Percentiles rank a stretch among this genome's conserved stretches.
Evolutionary conservation across 2,329 filamentous ascomycete genomes (phyloP).

Genomic region (Pochonia chlamydosporia): DNA sequence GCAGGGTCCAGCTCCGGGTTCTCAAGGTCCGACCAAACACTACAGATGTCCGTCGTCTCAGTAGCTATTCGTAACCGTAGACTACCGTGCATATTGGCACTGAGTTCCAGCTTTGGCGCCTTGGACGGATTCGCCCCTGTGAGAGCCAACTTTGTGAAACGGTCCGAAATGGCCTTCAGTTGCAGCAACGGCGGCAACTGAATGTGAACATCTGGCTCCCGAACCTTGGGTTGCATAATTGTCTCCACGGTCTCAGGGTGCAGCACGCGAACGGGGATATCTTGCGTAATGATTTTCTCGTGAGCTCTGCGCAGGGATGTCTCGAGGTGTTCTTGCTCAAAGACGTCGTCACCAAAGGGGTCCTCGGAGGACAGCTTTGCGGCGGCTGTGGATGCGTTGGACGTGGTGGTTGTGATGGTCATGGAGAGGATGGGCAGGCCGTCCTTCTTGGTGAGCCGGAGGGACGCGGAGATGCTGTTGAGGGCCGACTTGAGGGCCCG

Average conservation of each 20-base stretch:
- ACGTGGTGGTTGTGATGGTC: conserved; percentile 75
- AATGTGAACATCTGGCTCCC: conserved; percentile 92
- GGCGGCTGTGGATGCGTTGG: conserved; percentile 28
- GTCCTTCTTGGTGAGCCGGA: conserved; percentile 91
- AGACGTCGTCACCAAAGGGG: conserved; percentile 36
- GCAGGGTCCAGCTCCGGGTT: conserved; percentile 83
- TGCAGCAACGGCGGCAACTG: conserved; percentile 81
- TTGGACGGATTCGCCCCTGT: conserved; percentile 34
- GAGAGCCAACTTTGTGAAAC: conserved; percentile 81
- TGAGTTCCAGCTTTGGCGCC: conserved; percentile 71
- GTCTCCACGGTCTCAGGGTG: conserved; percentile 78
- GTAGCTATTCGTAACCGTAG: conserved; percentile 75
- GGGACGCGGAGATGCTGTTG: conserved; percentile 72
- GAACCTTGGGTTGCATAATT: conserved; percentile 87
- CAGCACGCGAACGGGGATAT: conserved; percentile 90
- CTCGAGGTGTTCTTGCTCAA: conserved; percentile 46
- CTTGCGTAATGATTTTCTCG: conserved; percentile 90
- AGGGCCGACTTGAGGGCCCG: conserved; percentile 87
- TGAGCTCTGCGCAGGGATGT: conserved; percentile 61
- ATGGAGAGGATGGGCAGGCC: conserved; percentile 80
- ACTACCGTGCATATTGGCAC: conserved; percentile 91
- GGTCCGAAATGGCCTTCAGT: conserved; percentile 88
- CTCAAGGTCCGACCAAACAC: conserved; percentile 76
- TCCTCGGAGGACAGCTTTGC: conserved; percentile 26
- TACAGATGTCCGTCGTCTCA: conserved; percentile 79